A percentile compares a stretch with the other conserved stretches of the same genome.
These are phyloP conservation scores for Limnanthes douglasii DNA, from an alignment of 345 rosid species.

Conservation along the genomic window DNA sequence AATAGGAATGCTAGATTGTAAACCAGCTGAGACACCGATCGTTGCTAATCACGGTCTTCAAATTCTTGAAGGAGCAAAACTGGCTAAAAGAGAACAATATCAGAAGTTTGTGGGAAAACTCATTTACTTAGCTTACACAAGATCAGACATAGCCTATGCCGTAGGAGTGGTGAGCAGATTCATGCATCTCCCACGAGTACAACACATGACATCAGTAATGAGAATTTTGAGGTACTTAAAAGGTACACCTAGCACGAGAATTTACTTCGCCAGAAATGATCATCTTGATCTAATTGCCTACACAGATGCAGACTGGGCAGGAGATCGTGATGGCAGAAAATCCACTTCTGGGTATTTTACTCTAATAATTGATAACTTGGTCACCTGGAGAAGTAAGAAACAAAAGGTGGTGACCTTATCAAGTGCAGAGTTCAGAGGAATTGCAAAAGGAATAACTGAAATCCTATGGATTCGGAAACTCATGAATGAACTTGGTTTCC, in stretches of 20 bases:
- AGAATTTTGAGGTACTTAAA: background rate
- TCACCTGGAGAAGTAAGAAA: background rate
- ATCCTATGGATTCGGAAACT: no score
- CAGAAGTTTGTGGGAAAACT: no score
- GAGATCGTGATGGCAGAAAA: background rate
- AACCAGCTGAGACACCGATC: background rate
- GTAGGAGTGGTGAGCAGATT: no score
- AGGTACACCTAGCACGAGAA: background rate
- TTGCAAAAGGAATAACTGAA: background rate
- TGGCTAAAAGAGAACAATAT: no score
- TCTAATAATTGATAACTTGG: background rate
- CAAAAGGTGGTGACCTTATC: background rate
- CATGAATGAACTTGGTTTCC: no score
- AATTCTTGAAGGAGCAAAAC: no score
- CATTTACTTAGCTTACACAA: background rate
- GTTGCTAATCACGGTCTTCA: background rate
- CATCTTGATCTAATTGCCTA: background rate
- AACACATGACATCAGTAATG: background rate
- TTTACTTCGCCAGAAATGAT: background rate
- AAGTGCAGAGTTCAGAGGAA: background rate
- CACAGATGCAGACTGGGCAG: background rate
- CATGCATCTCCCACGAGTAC: background rate
- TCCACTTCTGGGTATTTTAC: background rate
- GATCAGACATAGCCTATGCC: background rate
- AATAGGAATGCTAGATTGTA: background rate